A percentile compares a stretch with the other conserved stretches of the same genome.
These are phyloP conservation scores for Elaeis guineensis DNA, from an alignment of 176 grass and related monocot genomes.

Conservation along the genomic window DNA sequence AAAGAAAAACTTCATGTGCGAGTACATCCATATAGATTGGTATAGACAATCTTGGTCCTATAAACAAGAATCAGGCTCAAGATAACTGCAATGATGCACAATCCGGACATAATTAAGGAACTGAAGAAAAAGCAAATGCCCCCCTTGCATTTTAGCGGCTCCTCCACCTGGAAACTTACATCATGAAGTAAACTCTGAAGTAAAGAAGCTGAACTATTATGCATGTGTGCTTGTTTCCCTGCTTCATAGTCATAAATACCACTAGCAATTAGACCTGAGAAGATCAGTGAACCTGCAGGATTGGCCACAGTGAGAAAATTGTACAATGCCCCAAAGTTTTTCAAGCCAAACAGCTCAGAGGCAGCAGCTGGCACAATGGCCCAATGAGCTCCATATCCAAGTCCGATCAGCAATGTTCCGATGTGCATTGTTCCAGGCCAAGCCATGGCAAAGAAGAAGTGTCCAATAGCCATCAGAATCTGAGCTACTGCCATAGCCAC, in stretches of 20 bases:
- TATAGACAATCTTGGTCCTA: slow-evolving; percentile 3
- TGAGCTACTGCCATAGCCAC: not conserved
- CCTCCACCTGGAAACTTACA: not conserved
- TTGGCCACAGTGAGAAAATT: not conserved
- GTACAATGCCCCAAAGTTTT: not conserved
- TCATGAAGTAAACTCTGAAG: not conserved
- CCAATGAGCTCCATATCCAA: slow-evolving; percentile 4
- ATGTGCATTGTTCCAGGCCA: not conserved
- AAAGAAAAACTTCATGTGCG: slow-evolving; percentile 3
- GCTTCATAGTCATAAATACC: slow-evolving; percentile 5
- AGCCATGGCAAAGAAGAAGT: slow-evolving; percentile 1
- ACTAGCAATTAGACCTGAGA: slow-evolving; percentile 1
- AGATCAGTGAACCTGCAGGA: not conserved
- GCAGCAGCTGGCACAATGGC: not conserved
- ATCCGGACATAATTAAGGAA: not conserved
- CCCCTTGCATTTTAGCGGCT: slow-evolving; percentile 2
- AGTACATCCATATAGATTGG: not conserved
- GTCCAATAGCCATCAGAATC: slow-evolving; percentile 1
- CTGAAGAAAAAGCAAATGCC: not conserved
- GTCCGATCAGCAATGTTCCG: not conserved
- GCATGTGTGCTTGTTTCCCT: not conserved
- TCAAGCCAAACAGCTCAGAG: slow-evolving; percentile 3
- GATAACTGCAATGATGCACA: not conserved
- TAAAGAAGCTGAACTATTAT: not conserved
- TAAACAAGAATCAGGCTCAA: not conserved